Conservation (phyloP, 345 rosid species). For the Trapa bicornis region DNA sequence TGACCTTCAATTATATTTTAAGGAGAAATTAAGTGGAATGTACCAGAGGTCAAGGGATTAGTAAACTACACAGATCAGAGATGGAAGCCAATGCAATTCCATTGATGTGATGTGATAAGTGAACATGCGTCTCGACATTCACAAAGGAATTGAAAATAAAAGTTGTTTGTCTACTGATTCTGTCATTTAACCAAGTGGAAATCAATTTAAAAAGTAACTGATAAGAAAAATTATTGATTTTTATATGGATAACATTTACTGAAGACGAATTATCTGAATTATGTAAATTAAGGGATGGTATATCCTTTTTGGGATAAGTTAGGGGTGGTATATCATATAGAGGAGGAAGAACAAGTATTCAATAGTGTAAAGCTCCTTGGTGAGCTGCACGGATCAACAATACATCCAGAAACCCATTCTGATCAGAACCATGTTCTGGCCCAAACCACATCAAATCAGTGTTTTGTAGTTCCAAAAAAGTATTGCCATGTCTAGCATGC, state of each 20-base stretch:
- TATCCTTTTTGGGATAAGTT: not conserved
- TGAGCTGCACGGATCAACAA: not conserved
- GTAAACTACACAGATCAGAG: not conserved
- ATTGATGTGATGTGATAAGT: not conserved
- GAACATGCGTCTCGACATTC: not conserved
- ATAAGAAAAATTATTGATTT: too few relatives aligned
- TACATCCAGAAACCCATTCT: not conserved
- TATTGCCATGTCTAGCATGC: not conserved
- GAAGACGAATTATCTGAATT: not conserved
- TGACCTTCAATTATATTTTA: constrained; percentile 34
- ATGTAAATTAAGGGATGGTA: not conserved
- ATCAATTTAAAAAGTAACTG: not conserved
- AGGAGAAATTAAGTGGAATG: constrained; percentile 2
- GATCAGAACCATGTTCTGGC: not conserved
- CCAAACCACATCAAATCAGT: not conserved
- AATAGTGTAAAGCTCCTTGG: not conserved
- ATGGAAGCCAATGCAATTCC: not conserved
- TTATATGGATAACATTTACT: not conserved
- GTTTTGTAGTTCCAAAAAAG: not conserved
- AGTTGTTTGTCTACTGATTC: not conserved
- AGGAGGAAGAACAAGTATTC: not conserved
- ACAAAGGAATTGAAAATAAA: not conserved
- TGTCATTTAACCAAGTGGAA: not conserved
- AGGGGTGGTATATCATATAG: not conserved
- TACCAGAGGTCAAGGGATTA: not conserved